A percentile compares a stretch with the other conserved stretches of the same genome.
Conservation (phyloP, 78 protist genomes). For the Dictyostelium brefeldianum region DNA sequence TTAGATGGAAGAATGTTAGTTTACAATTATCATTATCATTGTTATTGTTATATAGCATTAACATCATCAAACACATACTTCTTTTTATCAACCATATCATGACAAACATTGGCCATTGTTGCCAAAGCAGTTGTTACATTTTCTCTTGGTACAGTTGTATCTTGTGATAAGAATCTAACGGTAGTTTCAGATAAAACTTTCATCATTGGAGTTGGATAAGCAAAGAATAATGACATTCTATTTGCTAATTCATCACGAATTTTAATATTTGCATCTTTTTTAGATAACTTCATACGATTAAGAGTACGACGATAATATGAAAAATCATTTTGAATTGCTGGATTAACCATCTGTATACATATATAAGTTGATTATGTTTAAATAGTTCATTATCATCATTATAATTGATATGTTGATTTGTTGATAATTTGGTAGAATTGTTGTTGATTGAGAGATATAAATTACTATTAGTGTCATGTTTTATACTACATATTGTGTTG, state of each 20-base stretch:
- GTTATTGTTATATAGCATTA: too few relatives aligned
- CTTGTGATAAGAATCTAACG: constrained; percentile 80
- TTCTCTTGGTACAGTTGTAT: constrained; percentile 83
- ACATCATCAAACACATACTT: constrained; percentile 8
- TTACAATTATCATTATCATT: neutral
- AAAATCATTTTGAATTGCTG: constrained; percentile 92
- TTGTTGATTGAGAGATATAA: neutral
- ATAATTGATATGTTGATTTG: neutral
- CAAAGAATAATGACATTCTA: constrained; percentile 91
- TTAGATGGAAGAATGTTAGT: too few relatives aligned
- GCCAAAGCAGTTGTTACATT: constrained; percentile 79
- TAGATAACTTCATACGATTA: constrained; percentile 86
- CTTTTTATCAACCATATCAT: constrained; percentile 83
- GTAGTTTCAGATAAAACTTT: constrained; percentile 83
- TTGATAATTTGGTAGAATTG: neutral
- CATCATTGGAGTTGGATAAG: constrained; percentile 94
- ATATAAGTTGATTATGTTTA: neutral
- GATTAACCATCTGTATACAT: constrained; percentile 86
- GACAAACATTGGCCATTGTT: constrained; percentile 89
- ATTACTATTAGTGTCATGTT: neutral
- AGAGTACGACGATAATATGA: constrained; percentile 90
- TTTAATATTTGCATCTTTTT: constrained; percentile 79
- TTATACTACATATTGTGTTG: neutral
- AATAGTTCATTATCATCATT: neutral
- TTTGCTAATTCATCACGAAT: constrained; percentile 90